phyloP scores from a whole-genome alignment of 2,329 filamentous ascomycete genomes.

The Neonectria faginata region DNA sequence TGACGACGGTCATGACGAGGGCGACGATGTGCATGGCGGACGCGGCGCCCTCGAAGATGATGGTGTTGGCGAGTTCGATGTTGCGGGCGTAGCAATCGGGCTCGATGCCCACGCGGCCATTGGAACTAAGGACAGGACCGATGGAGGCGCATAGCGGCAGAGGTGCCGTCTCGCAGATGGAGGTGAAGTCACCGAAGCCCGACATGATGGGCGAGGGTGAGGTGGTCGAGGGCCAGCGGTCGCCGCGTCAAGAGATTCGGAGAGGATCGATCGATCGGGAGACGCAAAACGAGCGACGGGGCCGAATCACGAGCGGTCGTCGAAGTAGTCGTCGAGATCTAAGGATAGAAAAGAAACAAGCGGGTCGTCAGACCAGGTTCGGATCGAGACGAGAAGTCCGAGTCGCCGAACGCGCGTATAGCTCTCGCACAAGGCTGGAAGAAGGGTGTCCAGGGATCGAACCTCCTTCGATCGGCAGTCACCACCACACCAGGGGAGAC shows the following conservation, averaged over 20 bases:
- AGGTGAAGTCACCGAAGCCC: constrained; percentile 91
- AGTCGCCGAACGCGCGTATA: constrained; percentile 4
- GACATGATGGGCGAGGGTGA: constrained; percentile 64
- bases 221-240: constrained; percentile 3
- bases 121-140: constrained; percentile 77
- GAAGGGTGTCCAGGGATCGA: background rate
- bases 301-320: constrained; percentile 2
- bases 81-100: constrained; percentile 93
- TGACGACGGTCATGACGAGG: constrained; percentile 92
- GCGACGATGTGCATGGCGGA: constrained; percentile 93
- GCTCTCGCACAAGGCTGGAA: background rate
- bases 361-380: background rate
- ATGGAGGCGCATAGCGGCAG: constrained; percentile 90
- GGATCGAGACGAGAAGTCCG: background rate
- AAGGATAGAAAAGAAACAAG: background rate
- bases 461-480: background rate
- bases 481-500: background rate
- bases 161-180: constrained; percentile 85
- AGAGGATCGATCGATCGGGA: background rate
- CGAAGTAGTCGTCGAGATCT: background rate
- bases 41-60: constrained; percentile 95
- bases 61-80: constrained; percentile 96
- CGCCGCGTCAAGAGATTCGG: constrained; percentile 1
- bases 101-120: constrained; percentile 80
- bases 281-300: background rate